phyloP scores from a whole-genome alignment of 768 basidiomycete species.

The Suillus decipiens region DNA sequence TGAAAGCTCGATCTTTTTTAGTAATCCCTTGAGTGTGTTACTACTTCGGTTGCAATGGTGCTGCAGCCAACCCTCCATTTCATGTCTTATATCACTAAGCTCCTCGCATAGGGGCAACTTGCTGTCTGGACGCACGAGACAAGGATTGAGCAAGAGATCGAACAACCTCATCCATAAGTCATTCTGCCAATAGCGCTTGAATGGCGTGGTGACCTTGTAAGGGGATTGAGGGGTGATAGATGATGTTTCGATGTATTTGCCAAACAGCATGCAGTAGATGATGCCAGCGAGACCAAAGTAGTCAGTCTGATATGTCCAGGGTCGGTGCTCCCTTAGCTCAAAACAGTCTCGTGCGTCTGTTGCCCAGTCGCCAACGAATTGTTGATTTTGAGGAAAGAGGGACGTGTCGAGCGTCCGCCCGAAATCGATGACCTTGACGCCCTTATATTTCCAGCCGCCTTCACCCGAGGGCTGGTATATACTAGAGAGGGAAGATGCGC shows the following conservation, averaged over 20 bases:
- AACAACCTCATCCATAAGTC: conserved; percentile 86
- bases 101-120: conserved; percentile 73
- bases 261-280: conserved; percentile 94
- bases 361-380: conserved; percentile 85
- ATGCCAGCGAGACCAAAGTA: conserved; percentile 96
- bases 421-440: conserved; percentile 94
- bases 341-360: conserved; percentile 90
- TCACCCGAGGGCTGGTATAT: conserved; percentile 79
- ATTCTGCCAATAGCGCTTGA: conserved; percentile 95
- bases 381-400: conserved; percentile 77
- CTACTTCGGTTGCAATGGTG: conserved; percentile 85
- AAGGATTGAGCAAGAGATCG: conserved; percentile 84
- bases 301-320: conserved; percentile 96
- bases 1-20: conserved; percentile 79
- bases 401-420: conserved; percentile 90
- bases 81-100: conserved; percentile 59
- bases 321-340: conserved; percentile 78
- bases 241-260: conserved; percentile 87
- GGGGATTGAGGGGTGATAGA: conserved; percentile 44
- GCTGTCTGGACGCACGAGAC: conserved; percentile 53
- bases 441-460: conserved; percentile 85
- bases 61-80: conserved; percentile 90
- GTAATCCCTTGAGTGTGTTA: conserved; percentile 74
- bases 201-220: conserved; percentile 71
- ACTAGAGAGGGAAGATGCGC: conserved; percentile 66